Base-by-base conservation (phyloP, 2,329 filamentous ascomycete genomes). In the Fusarium sp. region DNA sequence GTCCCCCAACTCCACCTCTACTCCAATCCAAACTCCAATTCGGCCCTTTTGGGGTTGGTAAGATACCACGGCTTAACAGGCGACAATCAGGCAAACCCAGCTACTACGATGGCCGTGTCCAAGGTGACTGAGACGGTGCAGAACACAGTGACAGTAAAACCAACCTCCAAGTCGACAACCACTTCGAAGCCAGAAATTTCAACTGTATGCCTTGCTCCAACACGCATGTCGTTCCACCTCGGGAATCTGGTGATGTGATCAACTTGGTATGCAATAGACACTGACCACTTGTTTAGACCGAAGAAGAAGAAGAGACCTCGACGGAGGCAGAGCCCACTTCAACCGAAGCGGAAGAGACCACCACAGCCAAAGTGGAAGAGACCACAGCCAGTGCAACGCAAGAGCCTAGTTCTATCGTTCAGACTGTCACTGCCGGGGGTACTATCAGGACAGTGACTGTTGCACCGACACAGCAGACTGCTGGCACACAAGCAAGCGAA, bases 361-460 rank as follows among this genome's bases (percentile, higher is more conserved):
- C 67, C 61, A 39, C 70, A 67, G 43, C 71, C 76, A 24, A 54
- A 14, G 50, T 54, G 20, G 40, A 57, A 11, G n/a, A 65, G 7
- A 44, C 68, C 65, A 40, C 67, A 67, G 43, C 71, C 76, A 24
- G 69, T 26, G 54, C 53, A 9, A 48, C 46, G 10, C 40, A 54
- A 7, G 19, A 63, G n/a, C 47, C 61, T 9, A 73, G 74, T 15
- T 75, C 77, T n/a, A 47, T 68, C 1, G 70, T 86, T 4, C 78
- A 83, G 70, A 89, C 87, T 0, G 81, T 89, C 11, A 89, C 86
- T 1, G 79, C 81, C 8, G 83, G 80, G 11, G 86, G 86, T 19
- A 82, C 77, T 7, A 77, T 88, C 21, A 82, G 80, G 57, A 89
- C 86, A 2, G 82, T 89, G 4, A 88, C 85, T 2, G 80, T 86